Percentiles rank a stretch among this genome's conserved stretches.
Evolutionary conservation across 2,329 filamentous ascomycete genomes (phyloP).

Genomic region (Xenoacremonium recifei): DNA sequence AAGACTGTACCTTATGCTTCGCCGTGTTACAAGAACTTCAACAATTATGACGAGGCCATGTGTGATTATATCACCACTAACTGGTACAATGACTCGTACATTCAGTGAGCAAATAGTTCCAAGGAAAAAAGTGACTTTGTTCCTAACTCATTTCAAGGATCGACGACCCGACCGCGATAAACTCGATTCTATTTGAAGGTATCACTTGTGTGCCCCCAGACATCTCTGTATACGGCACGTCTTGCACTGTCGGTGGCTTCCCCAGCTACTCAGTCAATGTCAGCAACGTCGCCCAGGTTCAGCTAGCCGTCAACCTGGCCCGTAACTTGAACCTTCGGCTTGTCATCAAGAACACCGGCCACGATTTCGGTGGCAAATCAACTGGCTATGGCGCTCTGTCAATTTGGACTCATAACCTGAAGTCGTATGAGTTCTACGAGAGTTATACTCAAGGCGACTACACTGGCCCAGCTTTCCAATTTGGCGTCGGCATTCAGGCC

Average conservation of each 20-base stretch:
- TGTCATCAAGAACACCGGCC: conserved; percentile 46
- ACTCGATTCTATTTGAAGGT: conserved; percentile 39
- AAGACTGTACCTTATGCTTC: conserved; percentile 30
- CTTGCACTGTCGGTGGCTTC: conserved; percentile 40
- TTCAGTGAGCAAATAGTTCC: conserved; percentile 10
- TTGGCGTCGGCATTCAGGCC: conserved; percentile 53
- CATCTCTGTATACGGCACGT: conserved; percentile 13
- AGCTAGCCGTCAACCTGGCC: conserved; percentile 46
- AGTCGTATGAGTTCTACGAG: conserved; percentile 31
- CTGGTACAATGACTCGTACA: conserved; percentile 21
- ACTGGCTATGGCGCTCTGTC: conserved; percentile 56
- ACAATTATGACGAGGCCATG: conserved; percentile 26
- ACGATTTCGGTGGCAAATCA: conserved; percentile 52
- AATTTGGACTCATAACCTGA: conserved; percentile 56
- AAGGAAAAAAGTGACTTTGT: conserved; percentile 1
- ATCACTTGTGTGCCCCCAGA: conserved; percentile 32
- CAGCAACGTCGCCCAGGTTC: conserved; percentile 40
- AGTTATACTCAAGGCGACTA: conserved; percentile 26
- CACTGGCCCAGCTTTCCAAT: conserved; percentile 49
- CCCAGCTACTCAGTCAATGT: conserved; percentile 41
- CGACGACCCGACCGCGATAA: conserved; percentile 36
- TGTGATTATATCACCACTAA: conserved; percentile 26
- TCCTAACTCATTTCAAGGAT: conserved; percentile 19
- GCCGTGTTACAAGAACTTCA: conserved; percentile 25
- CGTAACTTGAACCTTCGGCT: conserved; percentile 42